These are phyloP conservation scores for Glaciozyma martinii DNA, from an alignment of 768 basidiomycete species.

Conservation along the genomic window DNA sequence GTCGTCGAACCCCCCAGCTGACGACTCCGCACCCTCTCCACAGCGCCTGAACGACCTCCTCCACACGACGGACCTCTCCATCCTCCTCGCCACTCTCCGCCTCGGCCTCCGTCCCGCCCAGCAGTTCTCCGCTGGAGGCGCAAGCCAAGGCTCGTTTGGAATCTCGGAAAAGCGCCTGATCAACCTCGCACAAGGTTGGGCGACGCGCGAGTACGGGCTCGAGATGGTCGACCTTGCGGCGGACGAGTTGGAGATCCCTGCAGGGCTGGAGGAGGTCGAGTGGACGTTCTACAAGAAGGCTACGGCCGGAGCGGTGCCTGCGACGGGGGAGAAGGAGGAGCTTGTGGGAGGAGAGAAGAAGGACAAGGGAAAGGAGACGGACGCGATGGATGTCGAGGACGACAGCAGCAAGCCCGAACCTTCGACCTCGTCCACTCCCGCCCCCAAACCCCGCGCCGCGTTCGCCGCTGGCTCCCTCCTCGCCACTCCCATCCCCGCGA, in stretches of 20 bases:
- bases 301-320: not conserved
- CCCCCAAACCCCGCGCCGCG: slow-evolving; percentile 15
- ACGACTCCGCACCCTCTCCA: not conserved
- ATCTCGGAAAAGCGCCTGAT: slow-evolving; percentile 72
- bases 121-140: slow-evolving; percentile 81
- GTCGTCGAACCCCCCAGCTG: not conserved
- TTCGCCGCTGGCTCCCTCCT: slow-evolving; percentile 9
- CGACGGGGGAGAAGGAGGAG: not conserved
- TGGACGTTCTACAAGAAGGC: slow-evolving; percentile 38
- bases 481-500: slow-evolving; percentile 29
- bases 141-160: slow-evolving; percentile 47
- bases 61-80: slow-evolving; percentile 77
- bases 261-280: slow-evolving; percentile 34
- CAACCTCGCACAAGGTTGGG: slow-evolving; percentile 74
- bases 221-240: slow-evolving; percentile 61
- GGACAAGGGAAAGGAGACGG: slow-evolving; percentile 23
- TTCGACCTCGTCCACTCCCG: slow-evolving; percentile 15
- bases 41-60: slow-evolving; percentile 85
- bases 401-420: not conserved
- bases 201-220: slow-evolving; percentile 65
- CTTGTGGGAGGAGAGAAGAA: slow-evolving; percentile 17
- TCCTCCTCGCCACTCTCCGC: slow-evolving; percentile 71
- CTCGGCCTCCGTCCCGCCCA: slow-evolving; percentile 86
- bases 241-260: slow-evolving; percentile 37
- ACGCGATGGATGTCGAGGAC: slow-evolving; percentile 25